phyloP scores from a whole-genome alignment of 2,329 filamentous ascomycete genomes.

The Aspergillus arachidicola region DNA sequence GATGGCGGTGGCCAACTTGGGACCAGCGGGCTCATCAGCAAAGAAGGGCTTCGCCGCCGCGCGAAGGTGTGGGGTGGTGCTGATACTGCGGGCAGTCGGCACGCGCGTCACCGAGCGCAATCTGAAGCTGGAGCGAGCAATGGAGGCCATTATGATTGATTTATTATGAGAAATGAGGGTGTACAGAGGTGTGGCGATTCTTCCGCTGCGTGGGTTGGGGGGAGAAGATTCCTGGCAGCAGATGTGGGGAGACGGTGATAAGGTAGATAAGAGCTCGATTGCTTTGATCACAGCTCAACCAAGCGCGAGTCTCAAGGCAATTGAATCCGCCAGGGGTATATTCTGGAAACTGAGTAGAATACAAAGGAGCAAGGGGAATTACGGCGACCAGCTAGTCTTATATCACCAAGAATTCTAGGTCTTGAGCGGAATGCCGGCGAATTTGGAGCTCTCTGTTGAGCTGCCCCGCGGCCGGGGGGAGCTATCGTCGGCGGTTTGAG shows the following conservation, averaged over 20 bases:
- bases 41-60: constrained; percentile 55
- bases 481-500: constrained; percentile 26
- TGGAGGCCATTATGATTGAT: constrained; percentile 37
- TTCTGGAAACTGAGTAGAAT: background rate
- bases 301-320: background rate
- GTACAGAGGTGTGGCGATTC: background rate
- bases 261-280: constrained; percentile 1
- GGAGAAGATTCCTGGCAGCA: background rate
- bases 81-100: constrained; percentile 38
- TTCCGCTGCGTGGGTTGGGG: background rate
- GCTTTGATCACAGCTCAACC: background rate
- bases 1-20: constrained; percentile 61
- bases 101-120: constrained; percentile 37
- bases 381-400: constrained; percentile 1
- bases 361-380: background rate
- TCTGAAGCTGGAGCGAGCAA: constrained; percentile 39
- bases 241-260: constrained; percentile 2
- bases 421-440: constrained; percentile 16
- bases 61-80: constrained; percentile 37
- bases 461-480: constrained; percentile 25
- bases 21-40: constrained; percentile 60
- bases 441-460: constrained; percentile 23
- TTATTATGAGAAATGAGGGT: background rate
- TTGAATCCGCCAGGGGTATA: background rate
- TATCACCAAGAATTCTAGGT: constrained; percentile 4